phyloP scores from a whole-genome alignment of 2,329 filamentous ascomycete species.

The Xylaria sp. region DNA sequence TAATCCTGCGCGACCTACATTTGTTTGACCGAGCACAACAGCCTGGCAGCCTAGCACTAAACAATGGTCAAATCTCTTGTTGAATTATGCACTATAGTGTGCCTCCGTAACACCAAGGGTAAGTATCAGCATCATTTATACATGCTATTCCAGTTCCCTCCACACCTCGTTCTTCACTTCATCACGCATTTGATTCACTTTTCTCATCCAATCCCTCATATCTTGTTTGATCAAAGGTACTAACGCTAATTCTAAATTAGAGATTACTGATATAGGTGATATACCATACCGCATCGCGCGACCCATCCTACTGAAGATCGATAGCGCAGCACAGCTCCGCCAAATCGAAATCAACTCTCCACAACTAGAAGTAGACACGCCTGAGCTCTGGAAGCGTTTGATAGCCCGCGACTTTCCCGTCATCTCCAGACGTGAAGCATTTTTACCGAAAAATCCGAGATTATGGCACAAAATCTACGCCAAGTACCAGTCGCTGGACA shows the following conservation, averaged over 20 bases:
- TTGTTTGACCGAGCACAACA: not conserved
- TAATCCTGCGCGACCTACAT: not conserved
- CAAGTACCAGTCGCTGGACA: slow-evolving; percentile 70
- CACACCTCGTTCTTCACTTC: not conserved
- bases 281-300: slow-evolving; percentile 73
- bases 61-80: slow-evolving; percentile 59
- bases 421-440: slow-evolving; percentile 68
- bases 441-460: slow-evolving; percentile 71
- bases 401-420: slow-evolving; percentile 81
- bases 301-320: slow-evolving; percentile 75
- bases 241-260: slow-evolving; percentile 37
- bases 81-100: slow-evolving; percentile 61
- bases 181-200: too few relatives aligned
- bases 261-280: slow-evolving; percentile 76
- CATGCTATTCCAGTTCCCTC: not conserved
- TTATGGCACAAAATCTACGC: slow-evolving; percentile 84
- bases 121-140: slow-evolving; percentile 21
- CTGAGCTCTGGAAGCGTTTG: slow-evolving; percentile 80
- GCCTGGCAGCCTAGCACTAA: too few relatives aligned
- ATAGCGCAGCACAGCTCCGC: slow-evolving; percentile 78
- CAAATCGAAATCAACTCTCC: slow-evolving; percentile 79
- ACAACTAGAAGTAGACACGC: slow-evolving; percentile 75
- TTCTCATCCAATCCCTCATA: not conserved
- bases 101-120: slow-evolving; percentile 62
- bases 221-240: not conserved